A percentile compares a stretch with the other conserved stretches of the same genome.
phyloP scores from a whole-genome alignment of 1,284 basidiomycete genomes.

The Trametes versicolor region DNA sequence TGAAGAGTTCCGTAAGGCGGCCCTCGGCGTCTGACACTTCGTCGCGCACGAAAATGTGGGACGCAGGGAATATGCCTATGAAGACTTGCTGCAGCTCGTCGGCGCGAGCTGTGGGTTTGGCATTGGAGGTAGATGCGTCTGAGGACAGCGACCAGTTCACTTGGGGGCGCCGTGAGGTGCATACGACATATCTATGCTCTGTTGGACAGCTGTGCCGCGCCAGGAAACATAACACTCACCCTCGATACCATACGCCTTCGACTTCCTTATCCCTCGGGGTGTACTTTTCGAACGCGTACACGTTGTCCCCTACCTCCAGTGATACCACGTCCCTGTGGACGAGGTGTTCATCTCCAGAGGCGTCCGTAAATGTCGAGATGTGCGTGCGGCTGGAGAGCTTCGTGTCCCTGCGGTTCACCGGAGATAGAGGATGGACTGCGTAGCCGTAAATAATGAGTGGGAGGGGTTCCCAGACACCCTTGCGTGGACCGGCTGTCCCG shows the following conservation, averaged over 20 bases:
- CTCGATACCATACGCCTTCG: constrained; percentile 88
- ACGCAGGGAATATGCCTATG: constrained; percentile 95
- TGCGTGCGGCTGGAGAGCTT: constrained; percentile 68
- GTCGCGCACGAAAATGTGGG: constrained; percentile 90
- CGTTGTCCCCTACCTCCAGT: constrained; percentile 92
- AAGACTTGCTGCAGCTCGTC: constrained; percentile 89
- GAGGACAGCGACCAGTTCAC: constrained; percentile 68
- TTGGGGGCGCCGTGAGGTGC: constrained; percentile 76
- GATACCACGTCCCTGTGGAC: constrained; percentile 81
- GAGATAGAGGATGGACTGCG: constrained; percentile 80
- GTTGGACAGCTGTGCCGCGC: background rate
- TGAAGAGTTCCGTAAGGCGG: constrained; percentile 78
- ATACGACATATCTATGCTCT: constrained; percentile 83
- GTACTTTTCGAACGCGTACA: constrained; percentile 96
- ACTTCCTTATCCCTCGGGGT: constrained; percentile 75
- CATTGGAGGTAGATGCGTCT: constrained; percentile 58
- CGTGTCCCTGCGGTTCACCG: constrained; percentile 73
- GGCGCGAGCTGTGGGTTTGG: constrained; percentile 62
- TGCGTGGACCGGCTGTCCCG: constrained; percentile 35
- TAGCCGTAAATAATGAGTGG: constrained; percentile 86
- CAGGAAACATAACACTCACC: constrained; percentile 62
- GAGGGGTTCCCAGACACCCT: constrained; percentile 80
- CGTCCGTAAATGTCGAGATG: constrained; percentile 76
- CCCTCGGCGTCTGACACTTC: constrained; percentile 91
- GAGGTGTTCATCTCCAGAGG: constrained; percentile 70